Conservation (phyloP, 2,329 filamentous ascomycete species). For the Alternaria incomplexa region DNA sequence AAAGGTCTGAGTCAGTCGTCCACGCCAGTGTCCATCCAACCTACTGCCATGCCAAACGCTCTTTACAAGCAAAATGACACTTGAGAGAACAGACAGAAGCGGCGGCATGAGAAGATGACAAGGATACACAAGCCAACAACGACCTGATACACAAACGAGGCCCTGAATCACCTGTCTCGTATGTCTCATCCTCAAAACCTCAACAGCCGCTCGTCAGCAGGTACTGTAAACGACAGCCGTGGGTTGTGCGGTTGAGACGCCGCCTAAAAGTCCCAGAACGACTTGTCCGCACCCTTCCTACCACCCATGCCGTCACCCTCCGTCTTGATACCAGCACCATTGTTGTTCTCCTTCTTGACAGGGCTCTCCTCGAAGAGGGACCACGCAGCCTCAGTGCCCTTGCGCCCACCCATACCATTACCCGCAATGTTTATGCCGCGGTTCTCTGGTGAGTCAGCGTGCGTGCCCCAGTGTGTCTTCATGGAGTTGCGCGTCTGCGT, state of each 20-base stretch:
- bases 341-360: conserved; percentile 38
- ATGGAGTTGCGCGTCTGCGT: conserved; percentile 65
- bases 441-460: conserved; percentile 35
- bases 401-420: conserved; percentile 51
- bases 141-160: background rate
- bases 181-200: background rate
- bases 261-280: conserved; percentile 42
- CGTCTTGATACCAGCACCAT: conserved; percentile 39
- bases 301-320: conserved; percentile 51
- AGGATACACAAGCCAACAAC: background rate
- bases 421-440: conserved; percentile 48
- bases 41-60: background rate
- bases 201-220: background rate
- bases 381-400: conserved; percentile 48
- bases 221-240: background rate
- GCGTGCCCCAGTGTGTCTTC: conserved; percentile 42
- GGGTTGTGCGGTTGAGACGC: background rate
- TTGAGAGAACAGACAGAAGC: background rate
- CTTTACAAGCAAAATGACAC: background rate
- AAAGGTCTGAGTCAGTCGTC: background rate
- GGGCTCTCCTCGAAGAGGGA: conserved; percentile 44
- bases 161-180: background rate
- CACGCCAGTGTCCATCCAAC: background rate
- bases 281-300: conserved; percentile 37
- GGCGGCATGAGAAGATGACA: background rate